Conservation (phyloP, 2,329 filamentous ascomycete genomes). For the Paraphoma chrysanthemicola region DNA sequence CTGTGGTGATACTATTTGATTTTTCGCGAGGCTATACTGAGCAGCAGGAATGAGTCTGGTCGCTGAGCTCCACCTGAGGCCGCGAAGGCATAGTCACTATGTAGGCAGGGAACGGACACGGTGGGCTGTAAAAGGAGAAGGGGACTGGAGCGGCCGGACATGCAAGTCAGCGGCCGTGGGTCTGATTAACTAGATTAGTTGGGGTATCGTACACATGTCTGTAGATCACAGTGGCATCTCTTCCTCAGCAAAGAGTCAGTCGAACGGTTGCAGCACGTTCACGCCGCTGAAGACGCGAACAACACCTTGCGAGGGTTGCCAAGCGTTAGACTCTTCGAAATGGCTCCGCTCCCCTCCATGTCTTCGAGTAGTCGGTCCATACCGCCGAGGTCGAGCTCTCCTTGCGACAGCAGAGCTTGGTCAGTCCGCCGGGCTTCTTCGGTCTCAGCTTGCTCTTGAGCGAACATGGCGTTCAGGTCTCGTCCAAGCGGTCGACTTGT, state of each 20-base stretch:
- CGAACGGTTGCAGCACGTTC: not conserved
- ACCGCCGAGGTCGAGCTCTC: slow-evolving; percentile 56
- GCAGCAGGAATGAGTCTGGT: slow-evolving; percentile 60
- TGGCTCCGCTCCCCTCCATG: slow-evolving; percentile 38
- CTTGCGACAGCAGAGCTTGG: slow-evolving; percentile 52
- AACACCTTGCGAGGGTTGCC: slow-evolving; percentile 44
- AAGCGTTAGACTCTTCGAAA: slow-evolving; percentile 31
- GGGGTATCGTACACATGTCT: slow-evolving; percentile 1
- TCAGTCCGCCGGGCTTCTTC: slow-evolving; percentile 44
- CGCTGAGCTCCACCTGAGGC: slow-evolving; percentile 60
- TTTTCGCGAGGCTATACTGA: slow-evolving; percentile 62
- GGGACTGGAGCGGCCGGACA: not conserved
- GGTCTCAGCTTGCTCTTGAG: slow-evolving; percentile 38
- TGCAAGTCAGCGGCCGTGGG: not conserved
- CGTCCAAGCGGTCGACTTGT: slow-evolving; percentile 40
- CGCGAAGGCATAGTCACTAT: slow-evolving; percentile 43
- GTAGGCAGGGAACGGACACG: slow-evolving; percentile 1
- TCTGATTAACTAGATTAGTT: not conserved
- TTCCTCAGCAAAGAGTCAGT: no score
- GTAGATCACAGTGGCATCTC: not conserved
- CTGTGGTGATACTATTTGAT: slow-evolving; percentile 44
- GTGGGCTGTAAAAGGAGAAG: not conserved
- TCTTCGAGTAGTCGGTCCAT: slow-evolving; percentile 55
- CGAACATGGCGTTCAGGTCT: slow-evolving; percentile 35
- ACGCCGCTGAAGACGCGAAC: slow-evolving; percentile 41